phyloP scores from a whole-genome alignment of 2,329 filamentous ascomycete species.

The Fusarium compactum region DNA sequence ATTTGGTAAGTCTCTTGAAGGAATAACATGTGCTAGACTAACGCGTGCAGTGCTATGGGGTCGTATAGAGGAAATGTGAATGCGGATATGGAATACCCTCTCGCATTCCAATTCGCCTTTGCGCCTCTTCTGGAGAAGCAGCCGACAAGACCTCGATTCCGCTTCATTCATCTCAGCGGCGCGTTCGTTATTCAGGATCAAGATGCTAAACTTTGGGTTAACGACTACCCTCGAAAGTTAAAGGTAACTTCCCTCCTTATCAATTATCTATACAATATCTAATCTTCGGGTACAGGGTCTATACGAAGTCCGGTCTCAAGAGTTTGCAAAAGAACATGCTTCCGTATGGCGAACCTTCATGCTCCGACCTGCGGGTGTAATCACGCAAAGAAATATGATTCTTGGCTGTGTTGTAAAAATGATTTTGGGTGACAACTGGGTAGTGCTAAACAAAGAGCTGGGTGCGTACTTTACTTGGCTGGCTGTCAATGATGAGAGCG shows the following conservation, averaged over 20 bases:
- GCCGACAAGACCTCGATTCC: conserved; percentile 32
- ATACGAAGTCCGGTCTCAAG: conserved; percentile 28
- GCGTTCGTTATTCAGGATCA: conserved; percentile 52
- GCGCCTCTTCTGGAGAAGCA: conserved; percentile 12
- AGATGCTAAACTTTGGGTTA: conserved; percentile 46
- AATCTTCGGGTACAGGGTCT: conserved; percentile 15
- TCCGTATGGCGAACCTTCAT: conserved; percentile 35
- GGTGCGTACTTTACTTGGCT: conserved; percentile 38
- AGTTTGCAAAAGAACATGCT: conserved; percentile 16
- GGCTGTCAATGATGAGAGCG: conserved; percentile 29
- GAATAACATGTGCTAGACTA: neutral
- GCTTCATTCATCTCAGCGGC: conserved; percentile 52
- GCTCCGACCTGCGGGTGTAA: conserved; percentile 33
- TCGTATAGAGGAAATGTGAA: conserved; percentile 33
- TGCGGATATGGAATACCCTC: conserved; percentile 40
- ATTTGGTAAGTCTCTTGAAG: conserved; percentile 32
- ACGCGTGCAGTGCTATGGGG: conserved; percentile 35
- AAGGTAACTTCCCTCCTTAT: conserved; percentile 10
- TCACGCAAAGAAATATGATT: neutral
- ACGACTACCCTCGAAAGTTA: conserved; percentile 36
- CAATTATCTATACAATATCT: accelerated
- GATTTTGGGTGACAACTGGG: conserved; percentile 39
- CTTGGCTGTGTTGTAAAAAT: neutral
- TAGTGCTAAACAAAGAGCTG: conserved; percentile 27
- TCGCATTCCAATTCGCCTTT: conserved; percentile 32